Evolutionary conservation across 2,329 filamentous ascomycete genomes (phyloP).

Genomic region (Hymenoscyphus occultus): DNA sequence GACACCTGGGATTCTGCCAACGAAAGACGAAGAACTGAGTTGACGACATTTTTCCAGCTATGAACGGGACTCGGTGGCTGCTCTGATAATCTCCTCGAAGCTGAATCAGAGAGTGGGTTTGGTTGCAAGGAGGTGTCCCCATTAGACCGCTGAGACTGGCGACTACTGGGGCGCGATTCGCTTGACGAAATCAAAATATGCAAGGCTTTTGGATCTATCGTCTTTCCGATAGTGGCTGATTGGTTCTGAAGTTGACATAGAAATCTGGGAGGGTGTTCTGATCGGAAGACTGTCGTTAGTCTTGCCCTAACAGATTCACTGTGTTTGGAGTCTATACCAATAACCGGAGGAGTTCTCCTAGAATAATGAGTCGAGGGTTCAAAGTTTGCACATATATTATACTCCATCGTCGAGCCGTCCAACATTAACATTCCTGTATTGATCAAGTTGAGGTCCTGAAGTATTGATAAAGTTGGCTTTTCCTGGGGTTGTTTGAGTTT

Average conservation of each 20-base stretch:
- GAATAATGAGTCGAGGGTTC: background rate
- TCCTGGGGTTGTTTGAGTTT: background rate
- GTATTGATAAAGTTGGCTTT: background rate
- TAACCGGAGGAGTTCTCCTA: background rate
- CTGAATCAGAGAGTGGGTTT: background rate
- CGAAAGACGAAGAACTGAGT: constrained; percentile 1
- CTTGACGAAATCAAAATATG: background rate
- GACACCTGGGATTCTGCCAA: background rate
- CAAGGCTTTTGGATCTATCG: background rate
- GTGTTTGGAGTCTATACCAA: background rate
- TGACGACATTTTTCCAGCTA: background rate
- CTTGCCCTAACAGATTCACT: background rate
- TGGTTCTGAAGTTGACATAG: background rate
- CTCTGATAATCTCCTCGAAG: background rate
- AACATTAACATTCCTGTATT: background rate
- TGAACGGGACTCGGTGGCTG: background rate
- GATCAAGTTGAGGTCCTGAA: background rate
- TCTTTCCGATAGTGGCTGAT: background rate
- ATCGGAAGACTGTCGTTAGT: background rate
- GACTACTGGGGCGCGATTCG: background rate
- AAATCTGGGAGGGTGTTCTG: background rate
- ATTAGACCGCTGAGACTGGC: background rate
- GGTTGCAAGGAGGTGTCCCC: background rate
- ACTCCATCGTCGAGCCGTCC: background rate
- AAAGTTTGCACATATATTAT: background rate